Base-by-base conservation (phyloP, 306 rosid genomes). In the Vigna trinervia region DNA sequence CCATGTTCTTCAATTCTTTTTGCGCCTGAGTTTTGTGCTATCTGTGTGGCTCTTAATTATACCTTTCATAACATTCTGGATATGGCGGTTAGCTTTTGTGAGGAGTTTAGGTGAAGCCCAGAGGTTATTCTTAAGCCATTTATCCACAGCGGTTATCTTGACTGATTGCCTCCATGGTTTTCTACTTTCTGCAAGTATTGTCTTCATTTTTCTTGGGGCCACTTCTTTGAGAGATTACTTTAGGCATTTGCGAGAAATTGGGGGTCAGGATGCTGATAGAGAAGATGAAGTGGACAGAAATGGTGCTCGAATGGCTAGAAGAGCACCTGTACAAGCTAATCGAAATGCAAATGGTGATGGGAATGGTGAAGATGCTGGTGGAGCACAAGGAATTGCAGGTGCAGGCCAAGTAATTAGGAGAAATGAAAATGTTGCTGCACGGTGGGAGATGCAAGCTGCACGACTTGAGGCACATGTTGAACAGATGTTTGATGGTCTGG, bases 381-480 rank as follows among this genome's bases (percentile, higher is more conserved):
- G 88, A 26, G 99, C 86, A 15, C 99, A 85, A 65, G 99, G 91
- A 66, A 88, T 87, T 81, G 98, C 90, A 0, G 99, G 94, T 75
- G 97, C 98, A 8, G 99, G 97, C 76, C 99, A 89, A 88, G 86
- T 90, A 51, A 84, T 93, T 46, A 91, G 99, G 71, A 85, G 99
- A 82, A 96, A 96, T 84, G 99, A 92, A 85, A 92, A 96, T 80
- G 97, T 96, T 59, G 98, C 97, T 62, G 99, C 98, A 75, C 90
- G 96, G 66, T 96, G 96, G 98, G 99, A 96, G 88, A 86, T 93
- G 91, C 99, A 88, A 90, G 99, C 98, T 63, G 97, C 97, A 73
- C 97, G 98, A 63, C 94, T 92, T 80, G 99, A 96, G 81, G 99
- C 99, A 59, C 99, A 92, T 80, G 99, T 92, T 56, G 99, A 92